A percentile compares a stretch with the other conserved stretches of the same genome.
Conservation (phyloP, 1,139 yeast genomes). For the Candida buenavistaensis region DNA sequence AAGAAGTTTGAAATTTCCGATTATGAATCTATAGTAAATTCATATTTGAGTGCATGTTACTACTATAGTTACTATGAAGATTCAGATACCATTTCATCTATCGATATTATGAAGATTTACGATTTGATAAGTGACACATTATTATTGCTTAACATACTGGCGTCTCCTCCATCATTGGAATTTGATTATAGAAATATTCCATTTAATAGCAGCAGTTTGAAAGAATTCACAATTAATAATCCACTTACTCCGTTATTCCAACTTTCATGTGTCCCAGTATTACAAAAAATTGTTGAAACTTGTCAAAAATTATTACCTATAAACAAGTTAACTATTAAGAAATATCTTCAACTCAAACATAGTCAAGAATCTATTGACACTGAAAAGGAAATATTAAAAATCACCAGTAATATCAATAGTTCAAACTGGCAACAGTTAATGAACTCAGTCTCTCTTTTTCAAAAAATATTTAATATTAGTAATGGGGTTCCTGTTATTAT, state of each 20-base stretch:
- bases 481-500: constrained; percentile 31
- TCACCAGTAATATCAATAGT: constrained; percentile 32
- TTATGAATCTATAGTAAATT: constrained; percentile 18
- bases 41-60: constrained; percentile 28
- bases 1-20: constrained; percentile 15
- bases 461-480: constrained; percentile 21
- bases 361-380: constrained; percentile 18
- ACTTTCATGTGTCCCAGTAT: constrained; percentile 22
- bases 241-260: constrained; percentile 20
- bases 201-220: background rate
- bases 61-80: constrained; percentile 22
- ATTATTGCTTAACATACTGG: constrained; percentile 10
- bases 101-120: constrained; percentile 32
- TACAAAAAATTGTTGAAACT: constrained; percentile 31
- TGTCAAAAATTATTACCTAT: constrained; percentile 45
- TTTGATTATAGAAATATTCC: constrained; percentile 2
- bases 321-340: constrained; percentile 39
- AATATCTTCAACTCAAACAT: constrained; percentile 34
- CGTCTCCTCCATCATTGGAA: constrained; percentile 4
- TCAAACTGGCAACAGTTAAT: constrained; percentile 33
- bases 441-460: constrained; percentile 25
- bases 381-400: constrained; percentile 26
- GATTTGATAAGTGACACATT: constrained; percentile 29
- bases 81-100: constrained; percentile 21
- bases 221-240: constrained; percentile 12